Base-by-base conservation (phyloP, 2,329 filamentous ascomycete genomes). In the Trichoderma sp. region DNA sequence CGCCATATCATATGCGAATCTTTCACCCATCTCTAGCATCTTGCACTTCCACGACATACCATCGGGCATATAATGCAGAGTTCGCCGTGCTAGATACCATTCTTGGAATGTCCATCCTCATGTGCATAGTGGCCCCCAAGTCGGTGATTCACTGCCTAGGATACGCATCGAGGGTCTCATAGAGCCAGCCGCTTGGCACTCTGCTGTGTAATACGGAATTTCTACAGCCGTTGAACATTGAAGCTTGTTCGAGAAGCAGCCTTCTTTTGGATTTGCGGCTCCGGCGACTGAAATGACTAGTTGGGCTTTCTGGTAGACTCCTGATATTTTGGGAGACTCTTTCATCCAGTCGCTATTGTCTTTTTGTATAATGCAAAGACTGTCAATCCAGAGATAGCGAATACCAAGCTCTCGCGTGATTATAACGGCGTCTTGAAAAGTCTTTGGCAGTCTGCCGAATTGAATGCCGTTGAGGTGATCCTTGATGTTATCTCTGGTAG, bases 111-210 rank as follows among this genome's bases (percentile, higher is more conserved):
- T 19, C 42, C 42, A 48, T 48, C 42, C 42, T 48, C 42, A 22
- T 22, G 22, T 0, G 13, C 0, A 0, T 1, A 48, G n/a, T 48
- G 42, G 42, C 0, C 42, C 42, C 19, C 10, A 1, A 0, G 0
- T 1, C 12, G 42, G 42, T 22, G 42, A 13, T 7, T 22, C 42
- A 3, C 3, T 5, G 0, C 42, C 42, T 0, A 6, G 3, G 10
- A 48, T 22, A 22, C 42, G 10, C 42, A 48, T 48, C 2, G 42
- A 48, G 5, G 22, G 42, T 19, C 22, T 48, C 12, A 48, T 13
- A 7, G 19, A 48, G 19, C 42, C 42, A 7, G 42, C 42, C 0
- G n/a, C 0, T 10, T 7, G 42, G n/a, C 42, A n/a, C 22, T 7
- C 42, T 5, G 19, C 19, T 4, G 0, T 13, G 13, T 22, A 48